Base-by-base conservation (phyloP, 2,329 filamentous ascomycete species). In the Trichoderma asperellum region DNA sequence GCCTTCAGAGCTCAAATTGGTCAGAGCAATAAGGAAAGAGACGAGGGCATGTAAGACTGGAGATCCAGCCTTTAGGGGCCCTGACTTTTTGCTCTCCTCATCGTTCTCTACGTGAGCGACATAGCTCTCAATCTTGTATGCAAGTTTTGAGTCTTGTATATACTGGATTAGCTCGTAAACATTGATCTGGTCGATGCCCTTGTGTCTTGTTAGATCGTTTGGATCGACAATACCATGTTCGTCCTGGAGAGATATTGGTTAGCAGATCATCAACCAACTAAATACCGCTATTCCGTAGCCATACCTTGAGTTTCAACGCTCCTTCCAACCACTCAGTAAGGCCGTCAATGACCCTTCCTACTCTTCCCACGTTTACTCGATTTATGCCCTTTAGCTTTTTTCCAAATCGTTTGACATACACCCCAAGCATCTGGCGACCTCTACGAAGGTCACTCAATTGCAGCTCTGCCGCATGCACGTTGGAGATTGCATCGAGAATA, bases 171-270 rank as follows among this genome's bases (percentile, higher is more conserved):
- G 84, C 76, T 96, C 95, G 80, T 92, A 95, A 35, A 97, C 87
- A 75, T 98, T 97, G 81, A 99, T 94, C 76, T 98, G 95, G 76
- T 99, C 96, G 29, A 96, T 91, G 0, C 93, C 93, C 77, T 97
- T 97, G 47, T 90, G 89, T 29, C 89, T 86, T 72, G 97, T 89
- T 0, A 99, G 83, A 6, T 89, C 86, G 24, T 89, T 90, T 18
- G 92, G 81, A 55, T 91, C 87, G 0, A 95, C 88, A 34, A 91
- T 86, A 0, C 91, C 92, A 72, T 94, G 91, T 0, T 83, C 78
- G 66, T 77, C 72, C 77, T 80, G 18, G 27, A 65, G 14, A 18
- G 5, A 11, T 18, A 47, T 63, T 65, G 64, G 63, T 18, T n/a
- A 27, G 34, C n/a, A 11, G 56, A 72, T 27, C 16, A 72, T 34